Evolutionary conservation across 176 grass and related monocot genomes (phyloP).

Genomic region (Rhynchospora tenuis): DNA sequence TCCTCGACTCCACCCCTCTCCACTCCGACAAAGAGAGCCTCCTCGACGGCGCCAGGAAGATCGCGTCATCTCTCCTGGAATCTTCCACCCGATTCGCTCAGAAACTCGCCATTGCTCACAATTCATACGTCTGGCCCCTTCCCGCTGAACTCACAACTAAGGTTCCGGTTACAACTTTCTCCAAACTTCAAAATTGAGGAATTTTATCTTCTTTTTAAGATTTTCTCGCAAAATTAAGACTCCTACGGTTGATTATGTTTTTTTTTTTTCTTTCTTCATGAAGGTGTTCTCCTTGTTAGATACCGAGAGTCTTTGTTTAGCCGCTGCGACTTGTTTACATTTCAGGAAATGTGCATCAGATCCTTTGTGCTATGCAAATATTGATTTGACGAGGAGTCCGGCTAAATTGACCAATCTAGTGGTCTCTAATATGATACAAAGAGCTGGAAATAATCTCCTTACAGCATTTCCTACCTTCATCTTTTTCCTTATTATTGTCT

Average conservation of each 20-base stretch:
- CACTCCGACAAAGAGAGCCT: too few relatives aligned
- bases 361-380: slow-evolving; percentile 33
- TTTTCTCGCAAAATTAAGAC: too few relatives aligned
- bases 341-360: slow-evolving; percentile 37
- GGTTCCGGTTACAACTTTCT: background rate
- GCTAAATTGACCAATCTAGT: slow-evolving; percentile 26
- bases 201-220: too few relatives aligned
- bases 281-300: slow-evolving; percentile 38
- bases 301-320: slow-evolving; percentile 33
- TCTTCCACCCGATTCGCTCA: too few relatives aligned
- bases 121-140: slow-evolving; percentile 28
- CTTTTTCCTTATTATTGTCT: background rate
- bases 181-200: too few relatives aligned
- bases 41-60: too few relatives aligned
- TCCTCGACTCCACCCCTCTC: too few relatives aligned
- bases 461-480: background rate
- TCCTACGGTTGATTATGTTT: background rate
- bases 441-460: slow-evolving; percentile 33
- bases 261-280: background rate
- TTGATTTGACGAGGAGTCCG: slow-evolving; percentile 27
- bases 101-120: too few relatives aligned
- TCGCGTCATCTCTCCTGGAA: too few relatives aligned
- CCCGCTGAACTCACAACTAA: slow-evolving; percentile 32
- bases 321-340: slow-evolving; percentile 26
- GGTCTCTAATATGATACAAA: slow-evolving; percentile 43